Base-by-base conservation (phyloP, 2,329 filamentous ascomycete genomes). In the Fusarium solani-melongenae region DNA sequence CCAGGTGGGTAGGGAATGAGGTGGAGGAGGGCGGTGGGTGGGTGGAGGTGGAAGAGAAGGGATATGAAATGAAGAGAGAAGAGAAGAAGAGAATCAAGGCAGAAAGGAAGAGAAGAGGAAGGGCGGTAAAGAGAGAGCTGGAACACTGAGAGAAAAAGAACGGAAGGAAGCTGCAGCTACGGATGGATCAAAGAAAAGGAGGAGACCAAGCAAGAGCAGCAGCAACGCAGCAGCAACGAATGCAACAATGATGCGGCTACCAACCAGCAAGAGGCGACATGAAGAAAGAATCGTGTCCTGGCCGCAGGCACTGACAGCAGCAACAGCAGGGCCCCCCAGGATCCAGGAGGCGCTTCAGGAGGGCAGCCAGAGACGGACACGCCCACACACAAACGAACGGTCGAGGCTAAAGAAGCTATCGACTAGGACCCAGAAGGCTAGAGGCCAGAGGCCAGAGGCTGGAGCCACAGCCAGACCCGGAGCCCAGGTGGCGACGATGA, bases 1-100 rank as follows among this genome's bases (percentile, higher is more conserved):
- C 76, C 73, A 74, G 73, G 75, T 72, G 62, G 76, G 77, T 76
- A 76, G 76, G 79, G 77, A 82, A 78, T 79, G 79, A 75, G 71
- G 76, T 73, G 71, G 73, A 77, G 73, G 73, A 76, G 69, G 55
- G 55, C 53, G 53, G 33, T 65, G 57, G 34, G 57, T 33, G 56
- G 17, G 56, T 60, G 39, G 56, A 59, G 56, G 57, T 39, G 55
- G 58, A 49, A 33, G 58, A 61, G 69, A 62, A 62, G 60, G 61
- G 49, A 63, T 63, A 62, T 62, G 60, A 62, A 62, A 53, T 62
- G 57, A 60, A 60, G 24, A 33, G 39, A 27, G 46, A 44, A 41
- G 60, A 62, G 53, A 27, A 59, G 46, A 31, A 39, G 59, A 61
- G 53, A 29, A 55, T 44, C 12, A 20, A 44, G 20, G 39, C 20